Evolutionary conservation across 106 monocot species (phyloP), one percentile per base, ranked within the genome.

Genomic region (Dendrobium huoshanense): DNA sequence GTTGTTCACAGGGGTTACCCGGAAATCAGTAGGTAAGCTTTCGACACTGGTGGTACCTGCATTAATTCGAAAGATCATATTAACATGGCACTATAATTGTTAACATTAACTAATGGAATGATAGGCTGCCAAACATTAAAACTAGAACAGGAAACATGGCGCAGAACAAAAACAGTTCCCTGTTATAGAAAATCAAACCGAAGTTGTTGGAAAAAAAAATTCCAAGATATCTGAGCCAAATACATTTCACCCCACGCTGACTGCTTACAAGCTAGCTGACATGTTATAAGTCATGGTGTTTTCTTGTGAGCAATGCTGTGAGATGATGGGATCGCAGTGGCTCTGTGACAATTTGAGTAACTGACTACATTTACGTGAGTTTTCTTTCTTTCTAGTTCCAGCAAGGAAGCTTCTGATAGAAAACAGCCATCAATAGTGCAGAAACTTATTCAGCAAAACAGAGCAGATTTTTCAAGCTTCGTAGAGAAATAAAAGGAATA

Each of bases 31-130:
- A 79, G 93, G 73, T 79, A 87, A 70, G 79, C 77, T 91, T 87
- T 86, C 92, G 77, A 85, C 82, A 68, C 82, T 89, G 81, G 44
- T 73, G 81, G 85, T 95, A 68, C 99, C 99, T 99, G 79, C 43
- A 82, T 75, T 74, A 75, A 43, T 79, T 79, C 24, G n/a, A 7
- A 37, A 4, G 47, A 55, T 27, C 4, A 76, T 15, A 70, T 37
- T 37, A 70, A 10, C 10, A 70, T 70, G 37, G 37, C 40, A 72
- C 15, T 15, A 37, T 15, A 72, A 72, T 64, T 22, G 22, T 70
- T 22, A 33, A 15, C 33, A 70, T 29, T 33, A 70, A 16, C 33
- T 70, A 10, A 2, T 4, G 13, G 37, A 70, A 70, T 31, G 15
- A 70, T 29, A 70, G 2, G 9, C 70, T 70, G 33, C 27, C 70